Conservation (phyloP, 169 alveolate genomes). For the Cryptosporidium parvum region DNA sequence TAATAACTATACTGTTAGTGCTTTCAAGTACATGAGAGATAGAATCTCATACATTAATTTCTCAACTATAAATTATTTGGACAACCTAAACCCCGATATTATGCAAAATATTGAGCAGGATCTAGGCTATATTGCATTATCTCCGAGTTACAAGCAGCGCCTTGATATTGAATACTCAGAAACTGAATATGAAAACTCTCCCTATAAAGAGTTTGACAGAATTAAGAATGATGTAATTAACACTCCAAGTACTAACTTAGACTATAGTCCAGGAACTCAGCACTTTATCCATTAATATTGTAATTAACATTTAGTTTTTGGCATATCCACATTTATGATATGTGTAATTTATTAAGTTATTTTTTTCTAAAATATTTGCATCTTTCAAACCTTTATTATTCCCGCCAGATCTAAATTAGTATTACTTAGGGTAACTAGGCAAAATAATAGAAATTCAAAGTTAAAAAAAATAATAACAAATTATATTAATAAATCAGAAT, state of each 20-base stretch:
- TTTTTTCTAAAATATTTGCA: not conserved
- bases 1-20: conserved; percentile 22
- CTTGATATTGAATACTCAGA: not conserved
- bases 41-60: not conserved
- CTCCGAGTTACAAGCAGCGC: conserved; percentile 36
- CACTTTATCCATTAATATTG: conserved; percentile 18
- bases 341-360: not conserved
- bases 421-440: not conserved
- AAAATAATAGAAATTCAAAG: no score
- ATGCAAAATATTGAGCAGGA: not conserved
- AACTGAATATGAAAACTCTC: not conserved
- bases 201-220: not conserved
- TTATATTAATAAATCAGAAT: no score
- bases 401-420: not conserved
- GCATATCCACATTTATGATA: not conserved
- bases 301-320: not conserved
- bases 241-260: conserved; percentile 64
- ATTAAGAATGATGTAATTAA: not conserved
- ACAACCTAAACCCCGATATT: not conserved
- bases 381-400: not conserved
- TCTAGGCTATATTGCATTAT: conserved; percentile 23
- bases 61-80: not conserved
- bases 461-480: no score
- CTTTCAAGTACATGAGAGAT: conserved; percentile 46
- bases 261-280: conserved; percentile 22